A percentile compares a stretch with the other conserved stretches of the same genome.
Conservation (phyloP, 2,329 filamentous ascomycete genomes). For the Colletotrichum agaves region DNA sequence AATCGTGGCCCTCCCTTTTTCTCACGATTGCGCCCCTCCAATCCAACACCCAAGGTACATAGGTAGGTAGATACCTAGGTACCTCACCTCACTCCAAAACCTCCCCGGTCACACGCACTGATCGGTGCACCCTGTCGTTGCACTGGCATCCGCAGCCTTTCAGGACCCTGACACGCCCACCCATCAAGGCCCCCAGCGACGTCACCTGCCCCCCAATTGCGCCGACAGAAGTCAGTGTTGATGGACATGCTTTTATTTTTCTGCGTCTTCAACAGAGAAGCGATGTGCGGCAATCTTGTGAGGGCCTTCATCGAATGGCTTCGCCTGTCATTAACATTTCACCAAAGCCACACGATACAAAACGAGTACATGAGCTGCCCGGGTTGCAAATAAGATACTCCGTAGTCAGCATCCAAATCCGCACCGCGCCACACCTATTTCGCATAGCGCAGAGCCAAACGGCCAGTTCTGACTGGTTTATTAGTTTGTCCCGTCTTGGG, state of each 20-base stretch:
- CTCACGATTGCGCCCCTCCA: conserved; percentile 12
- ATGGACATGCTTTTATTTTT: conserved; percentile 10
- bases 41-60: too few relatives aligned
- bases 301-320: neutral
- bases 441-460: conserved; percentile 8
- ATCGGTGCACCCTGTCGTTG: conserved; percentile 14
- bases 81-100: neutral
- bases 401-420: neutral
- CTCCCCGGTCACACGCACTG: conserved; percentile 31
- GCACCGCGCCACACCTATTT: conserved; percentile 24
- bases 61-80: too few relatives aligned
- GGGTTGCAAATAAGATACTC: too few relatives aligned
- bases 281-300: neutral
- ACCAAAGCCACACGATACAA: too few relatives aligned
- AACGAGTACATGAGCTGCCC: too few relatives aligned
- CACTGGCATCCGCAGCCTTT: conserved; percentile 29
- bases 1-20: conserved; percentile 13
- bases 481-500: neutral
- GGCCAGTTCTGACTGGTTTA: conserved; percentile 2
- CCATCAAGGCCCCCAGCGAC: conserved; percentile 28
- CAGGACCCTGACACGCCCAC: conserved; percentile 26
- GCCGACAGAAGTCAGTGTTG: conserved; percentile 17
- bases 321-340: neutral
- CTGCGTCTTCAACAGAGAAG: neutral
- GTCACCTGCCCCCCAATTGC: conserved; percentile 23